Conservation (phyloP, 78 protist genomes). For the Blattamonas nauphoetae region DNA sequence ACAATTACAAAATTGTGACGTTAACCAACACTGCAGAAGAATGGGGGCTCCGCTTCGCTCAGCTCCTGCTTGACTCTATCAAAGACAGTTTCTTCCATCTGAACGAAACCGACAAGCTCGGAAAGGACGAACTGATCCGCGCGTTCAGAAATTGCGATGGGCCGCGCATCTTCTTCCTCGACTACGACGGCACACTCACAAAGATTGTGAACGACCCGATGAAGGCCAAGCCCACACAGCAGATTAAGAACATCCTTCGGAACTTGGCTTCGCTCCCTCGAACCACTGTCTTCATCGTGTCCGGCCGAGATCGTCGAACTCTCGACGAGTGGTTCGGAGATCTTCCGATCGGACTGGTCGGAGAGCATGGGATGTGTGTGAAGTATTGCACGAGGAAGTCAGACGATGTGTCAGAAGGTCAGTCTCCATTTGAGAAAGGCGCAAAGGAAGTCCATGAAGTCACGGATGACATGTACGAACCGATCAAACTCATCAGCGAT, state of each 20-base stretch:
- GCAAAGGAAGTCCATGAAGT: too few species aligned
- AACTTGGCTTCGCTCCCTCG: not conserved
- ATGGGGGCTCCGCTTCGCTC: not conserved
- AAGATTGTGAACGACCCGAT: not conserved
- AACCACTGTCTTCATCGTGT: slow-evolving; percentile 12
- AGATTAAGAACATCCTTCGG: not conserved
- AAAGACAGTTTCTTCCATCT: not conserved
- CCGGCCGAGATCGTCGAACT: slow-evolving; percentile 11
- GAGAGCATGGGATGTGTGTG: slow-evolving; percentile 29
- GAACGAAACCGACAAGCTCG: not conserved
- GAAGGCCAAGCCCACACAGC: not conserved
- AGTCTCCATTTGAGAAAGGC: not conserved
- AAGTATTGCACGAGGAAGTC: too few species aligned
- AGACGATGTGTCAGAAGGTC: slow-evolving; percentile 4
- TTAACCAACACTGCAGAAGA: not conserved
- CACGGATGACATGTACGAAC: too few species aligned
- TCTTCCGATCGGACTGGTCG: slow-evolving; percentile 4
- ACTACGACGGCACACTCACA: slow-evolving; percentile 26
- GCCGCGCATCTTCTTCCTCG: slow-evolving; percentile 3
- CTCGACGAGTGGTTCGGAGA: not conserved
- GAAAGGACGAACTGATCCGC: not conserved
- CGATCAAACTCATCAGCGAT: too few species aligned
- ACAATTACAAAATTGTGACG: not conserved
- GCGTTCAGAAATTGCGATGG: not conserved
- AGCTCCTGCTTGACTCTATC: not conserved